phyloP scores from a whole-genome alignment of 306 rosid genomes.

The Castanospermum australe region DNA sequence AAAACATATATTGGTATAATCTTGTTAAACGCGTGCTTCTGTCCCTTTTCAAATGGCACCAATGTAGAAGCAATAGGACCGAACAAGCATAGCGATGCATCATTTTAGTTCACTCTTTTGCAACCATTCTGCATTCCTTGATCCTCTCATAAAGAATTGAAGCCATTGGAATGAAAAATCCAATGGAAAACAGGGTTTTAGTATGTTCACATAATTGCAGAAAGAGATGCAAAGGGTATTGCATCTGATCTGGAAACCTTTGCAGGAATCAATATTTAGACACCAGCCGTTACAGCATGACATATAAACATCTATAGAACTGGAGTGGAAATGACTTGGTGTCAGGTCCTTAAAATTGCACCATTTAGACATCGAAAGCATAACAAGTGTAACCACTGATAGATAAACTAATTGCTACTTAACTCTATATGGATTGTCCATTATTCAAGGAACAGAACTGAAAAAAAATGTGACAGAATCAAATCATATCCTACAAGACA shows the following conservation, averaged over 20 bases:
- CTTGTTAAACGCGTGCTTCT: neutral
- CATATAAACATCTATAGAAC: neutral
- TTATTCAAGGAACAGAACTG: neutral
- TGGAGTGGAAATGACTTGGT: neutral
- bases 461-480: neutral
- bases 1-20: neutral
- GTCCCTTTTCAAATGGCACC: neutral
- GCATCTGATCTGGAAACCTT: neutral
- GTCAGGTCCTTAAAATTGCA: neutral
- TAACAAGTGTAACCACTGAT: too few species aligned
- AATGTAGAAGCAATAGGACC: neutral
- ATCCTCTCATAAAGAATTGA: neutral
- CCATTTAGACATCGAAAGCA: too few species aligned
- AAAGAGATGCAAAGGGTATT: neutral
- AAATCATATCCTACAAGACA: conserved; percentile 10
- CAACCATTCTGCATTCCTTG: conserved; percentile 9
- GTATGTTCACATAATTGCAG: neutral
- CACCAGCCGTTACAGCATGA: neutral
- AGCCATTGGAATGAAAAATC: neutral
- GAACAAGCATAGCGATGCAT: conserved; percentile 4
- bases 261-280: neutral
- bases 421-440: neutral
- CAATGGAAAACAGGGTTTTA: neutral
- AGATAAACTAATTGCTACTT: neutral
- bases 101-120: conserved; percentile 6